These are phyloP conservation scores for Eurotiales sp. DNA, from an alignment of 2,329 filamentous ascomycete genomes.

Conservation along the genomic window DNA sequence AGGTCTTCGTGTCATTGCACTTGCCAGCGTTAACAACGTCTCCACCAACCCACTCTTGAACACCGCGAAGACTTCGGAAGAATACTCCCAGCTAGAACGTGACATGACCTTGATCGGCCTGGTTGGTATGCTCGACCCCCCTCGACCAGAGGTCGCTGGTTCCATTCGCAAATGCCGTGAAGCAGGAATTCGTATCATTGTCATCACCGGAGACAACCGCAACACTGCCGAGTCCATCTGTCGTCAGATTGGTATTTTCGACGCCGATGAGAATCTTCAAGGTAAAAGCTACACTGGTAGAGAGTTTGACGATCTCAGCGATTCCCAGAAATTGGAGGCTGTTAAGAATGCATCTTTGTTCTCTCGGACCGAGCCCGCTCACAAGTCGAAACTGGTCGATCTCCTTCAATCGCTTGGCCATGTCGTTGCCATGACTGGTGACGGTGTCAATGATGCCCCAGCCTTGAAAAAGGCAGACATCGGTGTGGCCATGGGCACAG, in stretches of 20 bases:
- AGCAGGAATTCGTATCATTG: constrained; percentile 92
- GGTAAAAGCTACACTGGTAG: constrained; percentile 95
- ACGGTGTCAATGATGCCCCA: constrained; percentile 96
- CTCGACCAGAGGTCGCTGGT: constrained; percentile 80
- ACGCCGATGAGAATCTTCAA: constrained; percentile 70
- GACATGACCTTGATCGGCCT: constrained; percentile 92
- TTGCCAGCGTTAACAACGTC: constrained; percentile 79
- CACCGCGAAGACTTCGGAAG: constrained; percentile 73
- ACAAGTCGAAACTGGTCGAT: constrained; percentile 98
- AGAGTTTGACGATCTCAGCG: constrained; percentile 82
- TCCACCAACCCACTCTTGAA: constrained; percentile 65
- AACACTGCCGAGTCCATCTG: constrained; percentile 98
- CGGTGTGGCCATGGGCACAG: constrained; percentile 97
- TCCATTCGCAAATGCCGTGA: constrained; percentile 87
- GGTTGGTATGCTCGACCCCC: constrained; percentile 94
- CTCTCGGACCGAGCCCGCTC: constrained; percentile 88
- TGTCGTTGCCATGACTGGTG: constrained; percentile 98
- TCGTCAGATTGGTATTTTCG: constrained; percentile 93
- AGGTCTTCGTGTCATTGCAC: constrained; percentile 89
- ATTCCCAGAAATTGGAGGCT: constrained; percentile 75
- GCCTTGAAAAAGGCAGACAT: constrained; percentile 98
- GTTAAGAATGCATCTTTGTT: constrained; percentile 86
- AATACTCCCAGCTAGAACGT: constrained; percentile 86
- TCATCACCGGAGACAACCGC: constrained; percentile 97
- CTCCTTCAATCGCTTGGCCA: constrained; percentile 88